A percentile compares a stretch with the other conserved stretches of the same genome.
phyloP scores from a whole-genome alignment of 1,284 basidiomycete genomes.

The Fistulinella cinereoalba region DNA sequence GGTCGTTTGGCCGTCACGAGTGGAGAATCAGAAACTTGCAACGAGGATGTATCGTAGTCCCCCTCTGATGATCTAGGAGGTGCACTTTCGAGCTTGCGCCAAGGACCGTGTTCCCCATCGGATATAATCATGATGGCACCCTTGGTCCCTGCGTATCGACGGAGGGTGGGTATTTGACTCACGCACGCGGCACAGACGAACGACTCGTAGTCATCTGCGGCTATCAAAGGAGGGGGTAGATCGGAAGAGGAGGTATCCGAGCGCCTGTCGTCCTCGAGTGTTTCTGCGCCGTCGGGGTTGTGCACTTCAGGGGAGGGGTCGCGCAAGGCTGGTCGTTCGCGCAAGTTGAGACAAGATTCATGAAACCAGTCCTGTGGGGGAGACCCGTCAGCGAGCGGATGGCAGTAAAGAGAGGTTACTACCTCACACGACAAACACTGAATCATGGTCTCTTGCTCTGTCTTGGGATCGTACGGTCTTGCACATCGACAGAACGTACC shows the following conservation, averaged over 20 bases:
- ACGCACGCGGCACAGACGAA: conserved; percentile 71
- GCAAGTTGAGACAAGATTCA: conserved; percentile 77
- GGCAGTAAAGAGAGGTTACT: conserved; percentile 21
- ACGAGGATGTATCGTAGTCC: conserved; percentile 18
- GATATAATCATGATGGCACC: conserved; percentile 64
- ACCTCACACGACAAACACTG: conserved; percentile 83
- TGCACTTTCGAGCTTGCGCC: conserved; percentile 45
- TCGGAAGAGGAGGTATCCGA: conserved; percentile 62
- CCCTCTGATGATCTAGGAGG: background rate
- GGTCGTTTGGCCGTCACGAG: conserved; percentile 49
- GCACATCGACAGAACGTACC: conserved; percentile 71
- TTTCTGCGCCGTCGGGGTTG: conserved; percentile 21
- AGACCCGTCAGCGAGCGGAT: conserved; percentile 5
- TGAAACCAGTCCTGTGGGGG: conserved; percentile 75
- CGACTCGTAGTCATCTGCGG: conserved; percentile 64
- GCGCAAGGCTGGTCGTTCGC: conserved; percentile 55
- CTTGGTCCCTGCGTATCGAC: conserved; percentile 60
- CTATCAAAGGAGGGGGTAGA: conserved; percentile 63
- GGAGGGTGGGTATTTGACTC: conserved; percentile 47
- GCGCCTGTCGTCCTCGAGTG: conserved; percentile 44
- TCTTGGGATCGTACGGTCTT: conserved; percentile 62
- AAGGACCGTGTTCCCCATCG: conserved; percentile 41
- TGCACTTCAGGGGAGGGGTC: conserved; percentile 39
- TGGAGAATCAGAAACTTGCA: conserved; percentile 24
- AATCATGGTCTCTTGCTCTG: conserved; percentile 78